Percentiles rank a stretch among this genome's conserved stretches.
These are phyloP conservation scores for Nannizziopsis barbatae DNA, from an alignment of 2,329 filamentous ascomycete species.

Conservation along the genomic window DNA sequence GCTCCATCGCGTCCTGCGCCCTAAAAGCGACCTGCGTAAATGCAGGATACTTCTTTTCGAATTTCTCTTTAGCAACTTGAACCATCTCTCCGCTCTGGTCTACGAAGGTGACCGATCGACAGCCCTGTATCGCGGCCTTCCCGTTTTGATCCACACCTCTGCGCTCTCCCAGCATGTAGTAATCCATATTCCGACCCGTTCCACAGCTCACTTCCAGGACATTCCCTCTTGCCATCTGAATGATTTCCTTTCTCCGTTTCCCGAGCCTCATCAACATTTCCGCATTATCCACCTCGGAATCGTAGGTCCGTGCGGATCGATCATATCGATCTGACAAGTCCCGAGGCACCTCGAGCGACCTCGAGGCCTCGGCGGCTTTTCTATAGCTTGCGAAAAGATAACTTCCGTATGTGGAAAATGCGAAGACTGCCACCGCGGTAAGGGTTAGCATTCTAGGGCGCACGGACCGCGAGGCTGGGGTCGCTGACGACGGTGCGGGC, in stretches of 20 bases:
- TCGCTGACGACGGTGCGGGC: slow-evolving; percentile 15
- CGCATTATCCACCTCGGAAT: slow-evolving; percentile 36
- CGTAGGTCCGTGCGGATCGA: slow-evolving; percentile 33
- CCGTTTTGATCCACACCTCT: slow-evolving; percentile 25
- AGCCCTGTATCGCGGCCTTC: slow-evolving; percentile 24
- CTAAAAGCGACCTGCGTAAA: slow-evolving; percentile 27
- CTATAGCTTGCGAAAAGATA: slow-evolving; percentile 36
- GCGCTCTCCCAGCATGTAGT: slow-evolving; percentile 34
- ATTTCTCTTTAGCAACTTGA: slow-evolving; percentile 36
- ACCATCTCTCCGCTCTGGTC: slow-evolving; percentile 41
- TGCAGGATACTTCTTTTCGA: slow-evolving; percentile 26
- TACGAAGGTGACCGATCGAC: slow-evolving; percentile 37
- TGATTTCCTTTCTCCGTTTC: slow-evolving; percentile 32
- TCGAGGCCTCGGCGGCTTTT: slow-evolving; percentile 26
- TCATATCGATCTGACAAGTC: slow-evolving; percentile 41
- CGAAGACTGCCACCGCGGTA: slow-evolving; percentile 30
- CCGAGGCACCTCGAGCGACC: slow-evolving; percentile 25
- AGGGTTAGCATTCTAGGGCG: slow-evolving; percentile 25
- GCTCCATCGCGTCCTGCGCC: slow-evolving; percentile 28
- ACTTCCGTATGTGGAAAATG: slow-evolving; percentile 34
- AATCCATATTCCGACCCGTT: slow-evolving; percentile 40
- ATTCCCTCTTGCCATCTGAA: slow-evolving; percentile 35
- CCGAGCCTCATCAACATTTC: slow-evolving; percentile 36
- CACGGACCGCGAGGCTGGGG: slow-evolving; percentile 14
- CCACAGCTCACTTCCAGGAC: slow-evolving; percentile 42